A percentile compares a stretch with the other conserved stretches of the same genome.
Conservation (phyloP, 169 alveolate species). For the Eimeria necatrix region DNA sequence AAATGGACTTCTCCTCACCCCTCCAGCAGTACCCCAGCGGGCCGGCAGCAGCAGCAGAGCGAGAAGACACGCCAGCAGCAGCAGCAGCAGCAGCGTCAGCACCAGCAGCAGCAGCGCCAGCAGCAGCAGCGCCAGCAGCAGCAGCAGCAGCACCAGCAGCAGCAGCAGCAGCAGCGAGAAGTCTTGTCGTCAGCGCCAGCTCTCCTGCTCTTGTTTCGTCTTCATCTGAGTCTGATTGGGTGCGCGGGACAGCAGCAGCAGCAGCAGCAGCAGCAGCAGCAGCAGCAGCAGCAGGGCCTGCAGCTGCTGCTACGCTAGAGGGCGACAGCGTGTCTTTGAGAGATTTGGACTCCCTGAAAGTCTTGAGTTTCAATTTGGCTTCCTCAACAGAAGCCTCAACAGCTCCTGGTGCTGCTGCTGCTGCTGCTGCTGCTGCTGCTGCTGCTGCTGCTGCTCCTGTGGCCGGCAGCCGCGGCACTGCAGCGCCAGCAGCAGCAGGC, state of each 20-base stretch:
- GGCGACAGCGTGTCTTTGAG: too few relatives aligned
- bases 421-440: neutral
- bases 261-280: too few relatives aligned
- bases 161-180: conserved; percentile 5
- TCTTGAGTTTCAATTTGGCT: neutral
- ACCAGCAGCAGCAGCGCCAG: conserved; percentile 26
- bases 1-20: neutral
- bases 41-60: conserved; percentile 27
- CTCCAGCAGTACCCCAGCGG: neutral
- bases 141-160: conserved; percentile 7
- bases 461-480: neutral
- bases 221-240: too few relatives aligned
- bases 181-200: too few relatives aligned
- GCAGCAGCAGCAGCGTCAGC: neutral
- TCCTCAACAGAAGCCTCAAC: neutral
- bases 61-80: neutral
- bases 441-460: neutral
- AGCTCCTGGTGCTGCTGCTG: neutral
- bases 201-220: too few relatives aligned
- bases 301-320: too few relatives aligned
- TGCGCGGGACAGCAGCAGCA: too few relatives aligned
- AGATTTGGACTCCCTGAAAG: neutral
- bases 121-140: conserved; percentile 18
- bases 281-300: too few relatives aligned
- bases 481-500: neutral